A percentile compares a stretch with the other conserved stretches of the same genome.
Conservation (phyloP, 2,329 filamentous ascomycete species). For the Rutstroemia sp. region DNA sequence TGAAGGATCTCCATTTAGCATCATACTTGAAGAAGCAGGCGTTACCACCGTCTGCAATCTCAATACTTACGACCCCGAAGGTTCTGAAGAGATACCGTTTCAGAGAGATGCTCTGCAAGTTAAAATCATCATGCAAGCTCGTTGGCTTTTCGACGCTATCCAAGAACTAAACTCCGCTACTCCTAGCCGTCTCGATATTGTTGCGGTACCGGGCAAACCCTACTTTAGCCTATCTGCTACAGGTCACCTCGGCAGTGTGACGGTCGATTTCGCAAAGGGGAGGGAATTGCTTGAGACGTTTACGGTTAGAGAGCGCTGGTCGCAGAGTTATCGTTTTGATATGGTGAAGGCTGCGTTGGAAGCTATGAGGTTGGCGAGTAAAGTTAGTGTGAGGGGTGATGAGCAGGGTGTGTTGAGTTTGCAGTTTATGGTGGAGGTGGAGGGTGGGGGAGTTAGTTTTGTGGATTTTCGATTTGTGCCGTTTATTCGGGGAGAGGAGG, state of each 20-base stretch:
- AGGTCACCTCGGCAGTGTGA: slow-evolving; percentile 52
- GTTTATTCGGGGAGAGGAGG: slow-evolving; percentile 54
- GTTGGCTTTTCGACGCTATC: slow-evolving; percentile 64
- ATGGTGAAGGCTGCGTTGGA: slow-evolving; percentile 78
- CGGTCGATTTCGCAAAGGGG: slow-evolving; percentile 58
- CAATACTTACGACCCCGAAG: slow-evolving; percentile 75
- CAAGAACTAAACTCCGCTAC: slow-evolving; percentile 55
- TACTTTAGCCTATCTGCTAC: slow-evolving; percentile 68
- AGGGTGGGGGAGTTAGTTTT: slow-evolving; percentile 62
- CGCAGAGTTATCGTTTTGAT: slow-evolving; percentile 78
- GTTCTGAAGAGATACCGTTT: slow-evolving; percentile 77
- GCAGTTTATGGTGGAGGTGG: slow-evolving; percentile 92
- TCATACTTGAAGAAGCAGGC: slow-evolving; percentile 78
- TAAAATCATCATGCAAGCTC: slow-evolving; percentile 90
- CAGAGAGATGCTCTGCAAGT: slow-evolving; percentile 71
- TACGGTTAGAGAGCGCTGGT: slow-evolving; percentile 50
- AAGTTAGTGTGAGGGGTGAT: slow-evolving; percentile 86
- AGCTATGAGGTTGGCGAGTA: slow-evolving; percentile 89
- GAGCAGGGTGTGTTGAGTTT: slow-evolving; percentile 83
- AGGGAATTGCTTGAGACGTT: slow-evolving; percentile 69
- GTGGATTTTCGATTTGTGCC: slow-evolving; percentile 80
- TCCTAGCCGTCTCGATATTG: slow-evolving; percentile 65
- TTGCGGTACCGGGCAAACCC: slow-evolving; percentile 51
- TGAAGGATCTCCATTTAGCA: slow-evolving; percentile 69
- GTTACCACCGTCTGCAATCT: slow-evolving; percentile 87